Percentiles rank a stretch among this genome's conserved stretches.
Conservation (phyloP, 345 rosid genomes). For the Heritiera littoralis region DNA sequence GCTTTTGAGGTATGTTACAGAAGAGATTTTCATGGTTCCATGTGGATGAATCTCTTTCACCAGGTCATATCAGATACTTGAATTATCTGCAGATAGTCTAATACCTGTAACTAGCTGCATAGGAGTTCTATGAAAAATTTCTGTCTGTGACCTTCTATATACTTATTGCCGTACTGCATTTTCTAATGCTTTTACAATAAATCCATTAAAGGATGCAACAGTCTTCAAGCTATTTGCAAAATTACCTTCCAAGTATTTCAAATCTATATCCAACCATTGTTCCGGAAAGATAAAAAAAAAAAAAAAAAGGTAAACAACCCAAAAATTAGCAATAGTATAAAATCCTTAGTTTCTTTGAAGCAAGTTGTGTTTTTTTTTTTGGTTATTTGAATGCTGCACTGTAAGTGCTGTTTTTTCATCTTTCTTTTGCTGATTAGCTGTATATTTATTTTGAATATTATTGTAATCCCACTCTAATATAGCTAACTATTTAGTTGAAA, state of each 20-base stretch:
- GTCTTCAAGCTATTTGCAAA: constrained; percentile 1
- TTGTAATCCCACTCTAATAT: neutral
- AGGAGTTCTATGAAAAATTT: neutral
- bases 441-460: neutral
- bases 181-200: neutral
- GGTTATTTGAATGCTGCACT: neutral
- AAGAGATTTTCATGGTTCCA: neutral
- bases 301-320: neutral
- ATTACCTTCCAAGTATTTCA: neutral
- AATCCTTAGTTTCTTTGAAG: neutral
- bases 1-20: constrained; percentile 57
- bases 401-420: neutral
- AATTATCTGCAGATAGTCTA: neutral
- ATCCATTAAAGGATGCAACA: neutral
- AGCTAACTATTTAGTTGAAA: neutral
- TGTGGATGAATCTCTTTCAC: neutral
- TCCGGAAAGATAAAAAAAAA: neutral
- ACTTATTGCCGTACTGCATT: neutral
- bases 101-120: neutral
- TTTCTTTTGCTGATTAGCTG: neutral
- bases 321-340: neutral
- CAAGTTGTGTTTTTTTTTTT: neutral
- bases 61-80: neutral
- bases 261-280: neutral
- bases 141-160: neutral